Percentiles rank a stretch among this genome's conserved stretches.
Evolutionary conservation across 2,329 filamentous ascomycete genomes (phyloP).

Genomic region (Epichloe brachyelytri): DNA sequence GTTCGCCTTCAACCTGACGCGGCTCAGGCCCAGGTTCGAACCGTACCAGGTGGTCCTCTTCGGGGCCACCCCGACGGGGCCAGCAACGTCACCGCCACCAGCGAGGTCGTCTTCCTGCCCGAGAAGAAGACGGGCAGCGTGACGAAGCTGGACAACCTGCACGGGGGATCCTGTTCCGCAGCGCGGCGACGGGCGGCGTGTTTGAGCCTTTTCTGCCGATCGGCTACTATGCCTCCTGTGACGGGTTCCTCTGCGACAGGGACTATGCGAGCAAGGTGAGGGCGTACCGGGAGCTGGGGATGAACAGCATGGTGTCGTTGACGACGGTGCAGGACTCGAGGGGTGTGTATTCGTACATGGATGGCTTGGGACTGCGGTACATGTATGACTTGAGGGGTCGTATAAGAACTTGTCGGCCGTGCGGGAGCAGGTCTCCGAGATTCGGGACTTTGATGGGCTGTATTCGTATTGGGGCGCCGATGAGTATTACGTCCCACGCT

Average conservation of each 20-base stretch:
- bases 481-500: slow-evolving; percentile 20
- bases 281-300: slow-evolving; percentile 22
- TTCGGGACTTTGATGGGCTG: slow-evolving; percentile 26
- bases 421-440: slow-evolving; percentile 23
- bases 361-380: slow-evolving; percentile 24
- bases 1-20: slow-evolving; percentile 24
- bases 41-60: slow-evolving; percentile 27
- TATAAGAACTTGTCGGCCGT: slow-evolving; percentile 31
- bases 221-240: slow-evolving; percentile 30
- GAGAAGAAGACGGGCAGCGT: slow-evolving; percentile 30
- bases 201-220: slow-evolving; percentile 32
- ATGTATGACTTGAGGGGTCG: slow-evolving; percentile 32
- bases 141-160: slow-evolving; percentile 31
- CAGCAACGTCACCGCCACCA: slow-evolving; percentile 22
- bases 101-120: slow-evolving; percentile 28
- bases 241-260: slow-evolving; percentile 29
- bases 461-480: slow-evolving; percentile 34
- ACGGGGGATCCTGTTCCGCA: slow-evolving; percentile 30
- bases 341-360: slow-evolving; percentile 26
- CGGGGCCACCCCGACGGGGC: slow-evolving; percentile 19
- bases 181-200: slow-evolving; percentile 17
- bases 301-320: slow-evolving; percentile 33
- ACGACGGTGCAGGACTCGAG: slow-evolving; percentile 25
- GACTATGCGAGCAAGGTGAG: slow-evolving; percentile 20
- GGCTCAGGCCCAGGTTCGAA: slow-evolving; percentile 21